phyloP scores from a whole-genome alignment of 345 rosid species.

The Pelargonium nanum region DNA sequence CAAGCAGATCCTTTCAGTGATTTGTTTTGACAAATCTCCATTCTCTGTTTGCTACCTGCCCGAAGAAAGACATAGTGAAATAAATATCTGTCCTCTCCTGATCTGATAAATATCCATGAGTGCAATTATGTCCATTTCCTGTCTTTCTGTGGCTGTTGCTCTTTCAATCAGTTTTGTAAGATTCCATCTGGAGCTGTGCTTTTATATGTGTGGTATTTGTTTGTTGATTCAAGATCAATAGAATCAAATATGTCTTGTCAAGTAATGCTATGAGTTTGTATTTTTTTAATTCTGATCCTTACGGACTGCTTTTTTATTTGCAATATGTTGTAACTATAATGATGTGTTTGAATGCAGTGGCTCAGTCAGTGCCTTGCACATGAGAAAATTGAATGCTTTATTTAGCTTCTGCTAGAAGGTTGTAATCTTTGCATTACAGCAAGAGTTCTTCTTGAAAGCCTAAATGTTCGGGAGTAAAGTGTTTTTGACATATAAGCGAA shows the following conservation, averaged over 20 bases:
- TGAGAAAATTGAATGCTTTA: not conserved
- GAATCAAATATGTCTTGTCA: not conserved
- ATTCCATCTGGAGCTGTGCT: not conserved
- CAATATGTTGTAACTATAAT: not conserved
- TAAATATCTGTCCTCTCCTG: not conserved
- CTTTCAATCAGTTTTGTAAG: not conserved
- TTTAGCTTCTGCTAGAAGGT: not conserved
- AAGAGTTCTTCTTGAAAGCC: conserved; percentile 5
- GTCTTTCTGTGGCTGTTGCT: not conserved
- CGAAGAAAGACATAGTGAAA: not conserved
- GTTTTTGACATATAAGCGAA: conserved; percentile 31
- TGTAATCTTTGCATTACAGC: not conserved
- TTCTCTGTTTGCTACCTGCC: not conserved
- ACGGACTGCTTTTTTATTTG: not conserved
- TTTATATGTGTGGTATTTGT: not conserved
- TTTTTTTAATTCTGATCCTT: too few species aligned
- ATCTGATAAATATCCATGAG: not conserved
- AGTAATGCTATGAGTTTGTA: not conserved
- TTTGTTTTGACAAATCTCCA: not conserved
- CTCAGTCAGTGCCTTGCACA: not conserved
- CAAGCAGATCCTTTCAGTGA: not conserved
- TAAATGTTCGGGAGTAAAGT: conserved; percentile 27
- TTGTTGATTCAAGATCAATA: not conserved
- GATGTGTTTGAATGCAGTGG: not conserved
- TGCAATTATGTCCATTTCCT: not conserved